Base-by-base conservation (phyloP, 768 basidiomycete genomes). In the Tephrocybe sp. region DNA sequence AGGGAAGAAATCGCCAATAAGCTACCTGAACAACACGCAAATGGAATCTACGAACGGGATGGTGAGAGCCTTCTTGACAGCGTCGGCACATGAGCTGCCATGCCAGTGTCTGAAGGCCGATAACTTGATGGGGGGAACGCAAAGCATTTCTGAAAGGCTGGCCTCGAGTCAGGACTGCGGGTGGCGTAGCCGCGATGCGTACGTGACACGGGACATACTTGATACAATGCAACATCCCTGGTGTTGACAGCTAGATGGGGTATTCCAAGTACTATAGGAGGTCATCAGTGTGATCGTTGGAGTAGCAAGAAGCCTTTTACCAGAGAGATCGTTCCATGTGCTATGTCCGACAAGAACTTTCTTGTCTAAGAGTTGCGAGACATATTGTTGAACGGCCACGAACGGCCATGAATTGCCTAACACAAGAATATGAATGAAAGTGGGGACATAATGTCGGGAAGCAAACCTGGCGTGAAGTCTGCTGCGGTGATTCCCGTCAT, bases 51-150 rank as follows among this genome's bases (percentile, higher is more conserved):
- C 86, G 60, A 60, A 92, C 90, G 9, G 88, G 84, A 64, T 89
- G 80, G 56, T 82, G 75, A 47, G 82, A 76, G 25, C 80, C 82
- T 60, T 88, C 86, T 61, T 87, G 85, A 61, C 86, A 87, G 25
- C 84, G 79, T 58, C 89, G 77, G 48, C 80, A 77, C 88, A 92
- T 88, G 28, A 92, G 77, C 58, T 84, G 85, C 87, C 87, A 91
- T 63, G 84, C 80, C 13, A 92, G 73, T 4, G 91, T 92, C 60
- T 83, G 85, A 28, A 92, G 73, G 22, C 91, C 89, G 52, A 89
- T 69, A 41, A 82, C 65, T 56, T 87, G 84, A 60, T 85, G 82
- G 5, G 82, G 80, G 22, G 78, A 77, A 21, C 80, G 79, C 44
- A 92, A 68, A 1, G 86, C 79, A 48, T 82, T 86, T 60, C 87